Evolutionary conservation across 176 grass and related monocot species (phyloP), one percentile per base, ranked within the genome.

Genomic region (Carex parvula): DNA sequence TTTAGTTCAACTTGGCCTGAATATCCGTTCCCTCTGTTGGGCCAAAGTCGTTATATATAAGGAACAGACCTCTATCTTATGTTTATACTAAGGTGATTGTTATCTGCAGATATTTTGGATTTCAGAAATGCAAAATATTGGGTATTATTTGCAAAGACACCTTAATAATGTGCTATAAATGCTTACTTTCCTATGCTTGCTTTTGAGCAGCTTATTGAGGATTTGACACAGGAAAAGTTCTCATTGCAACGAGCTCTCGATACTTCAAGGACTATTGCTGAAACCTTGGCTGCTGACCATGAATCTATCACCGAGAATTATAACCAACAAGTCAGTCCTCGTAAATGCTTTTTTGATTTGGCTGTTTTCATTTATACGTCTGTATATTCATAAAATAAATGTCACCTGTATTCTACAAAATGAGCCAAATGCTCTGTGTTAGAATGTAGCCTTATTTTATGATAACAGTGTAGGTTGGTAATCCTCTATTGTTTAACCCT

Each of bases 201-300:
- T 88, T 83, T 53, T 69, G 84, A 39, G 55, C 91, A 99, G 97
- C 88, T 95, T 64, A 99, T 99, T 66, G 93, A 99, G 66, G 97
- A 99, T 92, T 88, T 99, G 87, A 99, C 97, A 60, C 87, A 90
- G 91, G 93, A 96, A 72, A 99, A 99, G 59, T 99, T 99, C 39
- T 89, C 97, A 18, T 88, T 99, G 55, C 93, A 99, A 91, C 91
- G 87, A 60, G 92, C 90, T 82, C 87, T 99, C 75, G 90, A 91
- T 84, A 95, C 89, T 84, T 93, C 97, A 80, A 88, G 88, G 88
- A 88, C 76, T 67, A 41, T 99, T 63, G 88, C 97, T 0, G 86
- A 99, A 71, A 90, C 79, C 39, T 92, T 99, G 79, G 88, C 93
- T 81, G 89, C 88, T 75, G 97, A 99, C 83, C 94, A 99, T 90